phyloP scores from a whole-genome alignment of 805 yeast genomes.

The Cyberlindnera bimundalis region DNA sequence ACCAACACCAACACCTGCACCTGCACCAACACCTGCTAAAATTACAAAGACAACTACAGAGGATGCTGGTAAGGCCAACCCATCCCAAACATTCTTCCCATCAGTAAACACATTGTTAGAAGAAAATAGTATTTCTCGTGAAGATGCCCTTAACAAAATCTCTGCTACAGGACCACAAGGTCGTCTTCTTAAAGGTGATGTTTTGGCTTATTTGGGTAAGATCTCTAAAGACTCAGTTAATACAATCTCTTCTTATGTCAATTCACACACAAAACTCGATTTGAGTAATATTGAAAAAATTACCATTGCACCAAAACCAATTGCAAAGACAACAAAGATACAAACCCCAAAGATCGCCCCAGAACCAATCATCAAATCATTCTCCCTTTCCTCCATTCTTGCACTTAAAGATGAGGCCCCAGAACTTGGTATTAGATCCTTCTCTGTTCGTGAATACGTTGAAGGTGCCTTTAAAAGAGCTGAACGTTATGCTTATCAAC shows the following conservation, averaged over 20 bases:
- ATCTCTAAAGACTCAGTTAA: conserved; percentile 55
- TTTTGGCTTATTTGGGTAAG: conserved; percentile 75
- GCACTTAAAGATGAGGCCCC: conserved; percentile 29
- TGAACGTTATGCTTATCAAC: conserved; percentile 39
- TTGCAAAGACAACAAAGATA: conserved; percentile 15
- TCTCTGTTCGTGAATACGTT: conserved; percentile 31
- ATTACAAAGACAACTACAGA: conserved; percentile 12
- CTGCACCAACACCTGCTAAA: neutral
- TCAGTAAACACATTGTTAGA: conserved; percentile 69
- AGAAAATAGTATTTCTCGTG: conserved; percentile 56
- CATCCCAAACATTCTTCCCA: conserved; percentile 67
- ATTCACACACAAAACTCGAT: conserved; percentile 61
- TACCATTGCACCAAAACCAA: conserved; percentile 27
- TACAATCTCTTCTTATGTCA: conserved; percentile 52
- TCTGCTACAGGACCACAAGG: conserved; percentile 89
- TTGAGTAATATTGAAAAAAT: conserved; percentile 56
- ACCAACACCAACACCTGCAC: conserved; percentile 17
- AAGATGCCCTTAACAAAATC: conserved; percentile 69
- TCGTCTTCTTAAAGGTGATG: conserved; percentile 86
- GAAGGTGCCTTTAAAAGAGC: conserved; percentile 45
- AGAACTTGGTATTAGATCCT: conserved; percentile 20
- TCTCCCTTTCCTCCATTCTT: conserved; percentile 29
- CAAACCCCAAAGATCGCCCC: conserved; percentile 25
- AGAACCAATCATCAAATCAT: conserved; percentile 34
- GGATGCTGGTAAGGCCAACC: conserved; percentile 47